phyloP scores from a whole-genome alignment of 2,329 filamentous ascomycete genomes.

The Talaromyces sp. region DNA sequence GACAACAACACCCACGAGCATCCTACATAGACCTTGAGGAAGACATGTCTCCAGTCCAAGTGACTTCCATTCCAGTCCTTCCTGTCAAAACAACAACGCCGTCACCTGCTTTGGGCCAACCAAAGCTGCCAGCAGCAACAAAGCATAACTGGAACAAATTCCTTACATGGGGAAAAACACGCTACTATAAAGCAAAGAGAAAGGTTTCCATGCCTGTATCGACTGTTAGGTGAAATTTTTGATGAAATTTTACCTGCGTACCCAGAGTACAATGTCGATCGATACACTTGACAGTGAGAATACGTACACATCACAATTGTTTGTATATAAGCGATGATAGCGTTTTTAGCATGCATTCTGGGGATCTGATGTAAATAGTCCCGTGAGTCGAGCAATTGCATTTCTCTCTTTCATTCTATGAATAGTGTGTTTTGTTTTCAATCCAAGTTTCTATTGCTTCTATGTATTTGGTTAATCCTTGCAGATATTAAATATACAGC shows the following conservation, averaged over 20 bases:
- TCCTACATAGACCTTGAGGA: slow-evolving; percentile 1
- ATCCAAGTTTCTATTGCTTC: too few species aligned
- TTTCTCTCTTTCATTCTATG: background rate
- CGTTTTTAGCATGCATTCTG: slow-evolving; percentile 5
- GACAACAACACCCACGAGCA: background rate
- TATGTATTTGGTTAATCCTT: too few species aligned
- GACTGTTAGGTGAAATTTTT: background rate
- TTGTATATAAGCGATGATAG: slow-evolving; percentile 10
- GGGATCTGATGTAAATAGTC: slow-evolving; percentile 3
- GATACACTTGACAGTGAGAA: background rate
- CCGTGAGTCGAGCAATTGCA: background rate
- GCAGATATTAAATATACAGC: too few species aligned
- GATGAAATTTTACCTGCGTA: background rate
- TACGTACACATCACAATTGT: background rate
- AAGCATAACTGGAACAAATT: slow-evolving; percentile 49
- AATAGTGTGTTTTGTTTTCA: too few species aligned
- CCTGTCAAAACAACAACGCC: background rate
- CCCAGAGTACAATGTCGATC: background rate
- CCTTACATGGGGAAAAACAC: slow-evolving; percentile 53
- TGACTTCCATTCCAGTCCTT: background rate
- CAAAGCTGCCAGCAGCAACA: slow-evolving; percentile 7
- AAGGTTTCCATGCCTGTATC: slow-evolving; percentile 23
- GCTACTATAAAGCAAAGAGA: slow-evolving; percentile 48
- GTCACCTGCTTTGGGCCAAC: background rate
- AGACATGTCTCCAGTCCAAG: background rate